phyloP scores from a whole-genome alignment of 305 asterid species.

The Lippia alba region DNA sequence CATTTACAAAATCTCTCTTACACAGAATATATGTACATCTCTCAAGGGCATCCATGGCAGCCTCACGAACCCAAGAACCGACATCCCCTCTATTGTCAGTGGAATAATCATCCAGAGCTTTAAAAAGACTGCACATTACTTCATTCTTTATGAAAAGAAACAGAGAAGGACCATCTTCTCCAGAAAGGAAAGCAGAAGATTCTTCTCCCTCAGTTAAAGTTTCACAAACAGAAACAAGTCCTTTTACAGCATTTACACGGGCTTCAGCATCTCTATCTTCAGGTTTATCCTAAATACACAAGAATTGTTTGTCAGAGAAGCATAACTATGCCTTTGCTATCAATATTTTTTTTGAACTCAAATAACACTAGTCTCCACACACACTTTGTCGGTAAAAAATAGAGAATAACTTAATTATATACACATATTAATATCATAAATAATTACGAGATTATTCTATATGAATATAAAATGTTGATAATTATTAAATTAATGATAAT shows the following conservation, averaged over 20 bases:
- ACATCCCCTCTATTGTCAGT: slow-evolving; percentile 97
- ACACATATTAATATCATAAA: no score
- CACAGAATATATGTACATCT: slow-evolving; percentile 88
- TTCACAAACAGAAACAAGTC: slow-evolving; percentile 80
- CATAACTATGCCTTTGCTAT: slow-evolving; percentile 13
- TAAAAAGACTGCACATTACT: slow-evolving; percentile 82
- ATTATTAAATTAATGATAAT: no score
- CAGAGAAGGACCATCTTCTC: slow-evolving; percentile 59
- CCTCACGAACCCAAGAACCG: slow-evolving; percentile 99
- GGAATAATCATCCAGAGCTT: slow-evolving; percentile 93
- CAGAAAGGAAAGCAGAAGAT: slow-evolving; percentile 48
- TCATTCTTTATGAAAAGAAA: slow-evolving; percentile 65
- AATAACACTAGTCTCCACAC: neutral
- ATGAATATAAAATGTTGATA: no score
- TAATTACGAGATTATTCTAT: no score
- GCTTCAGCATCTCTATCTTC: slow-evolving; percentile 96
- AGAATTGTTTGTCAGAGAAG: slow-evolving; percentile 34
- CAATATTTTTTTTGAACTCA: slow-evolving; percentile 4
- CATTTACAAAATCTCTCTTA: slow-evolving; percentile 51
- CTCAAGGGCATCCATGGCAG: slow-evolving; percentile 94
- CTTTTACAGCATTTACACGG: slow-evolving; percentile 91
- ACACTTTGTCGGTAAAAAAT: no score
- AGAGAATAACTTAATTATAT: no score
- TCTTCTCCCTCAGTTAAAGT: slow-evolving; percentile 59
- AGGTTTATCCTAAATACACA: slow-evolving; percentile 71